These are phyloP conservation scores for Metschnikowia rubicola DNA, from an alignment of 805 yeast species.

Conservation along the genomic window DNA sequence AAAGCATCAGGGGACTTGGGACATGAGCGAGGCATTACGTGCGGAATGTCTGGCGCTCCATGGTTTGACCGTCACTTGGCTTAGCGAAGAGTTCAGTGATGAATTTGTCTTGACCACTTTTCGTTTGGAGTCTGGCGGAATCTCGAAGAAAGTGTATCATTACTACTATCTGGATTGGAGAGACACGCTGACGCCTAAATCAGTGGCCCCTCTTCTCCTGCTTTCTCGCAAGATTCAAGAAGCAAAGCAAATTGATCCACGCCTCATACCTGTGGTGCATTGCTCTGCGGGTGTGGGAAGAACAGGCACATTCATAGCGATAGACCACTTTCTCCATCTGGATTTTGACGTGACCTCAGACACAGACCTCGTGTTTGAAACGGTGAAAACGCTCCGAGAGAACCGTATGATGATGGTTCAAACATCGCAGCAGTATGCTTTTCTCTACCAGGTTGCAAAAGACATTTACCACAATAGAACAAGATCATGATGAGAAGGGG, in stretches of 20 bases:
- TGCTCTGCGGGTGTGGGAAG: conserved; percentile 98
- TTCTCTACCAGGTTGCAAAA: conserved; percentile 31
- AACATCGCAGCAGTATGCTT: conserved; percentile 35
- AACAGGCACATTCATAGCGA: conserved; percentile 67
- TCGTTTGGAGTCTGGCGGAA: conserved; percentile 18
- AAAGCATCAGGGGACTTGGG: conserved; percentile 15
- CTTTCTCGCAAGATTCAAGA: conserved; percentile 10
- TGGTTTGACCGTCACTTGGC: conserved; percentile 15
- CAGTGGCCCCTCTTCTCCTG: conserved; percentile 13
- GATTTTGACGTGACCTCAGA: neutral
- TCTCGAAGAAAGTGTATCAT: conserved; percentile 19
- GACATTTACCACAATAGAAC: neutral
- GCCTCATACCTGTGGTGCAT: conserved; percentile 45
- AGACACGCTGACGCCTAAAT: conserved; percentile 15
- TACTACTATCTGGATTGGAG: conserved; percentile 17
- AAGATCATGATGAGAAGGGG: neutral
- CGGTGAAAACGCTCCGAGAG: conserved; percentile 28
- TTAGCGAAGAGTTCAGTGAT: conserved; percentile 17
- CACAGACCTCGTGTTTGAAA: conserved; percentile 27
- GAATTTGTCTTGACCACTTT: conserved; percentile 28
- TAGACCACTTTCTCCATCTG: conserved; percentile 28
- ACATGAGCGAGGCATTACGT: conserved; percentile 16
- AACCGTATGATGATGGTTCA: conserved; percentile 45
- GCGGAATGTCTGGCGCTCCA: conserved; percentile 23
- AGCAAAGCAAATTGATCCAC: conserved; percentile 5